A percentile compares a stretch with the other conserved stretches of the same genome.
These are phyloP conservation scores for Paraconiothyrium sp. DNA, from an alignment of 2,329 filamentous ascomycete genomes.

Conservation along the genomic window DNA sequence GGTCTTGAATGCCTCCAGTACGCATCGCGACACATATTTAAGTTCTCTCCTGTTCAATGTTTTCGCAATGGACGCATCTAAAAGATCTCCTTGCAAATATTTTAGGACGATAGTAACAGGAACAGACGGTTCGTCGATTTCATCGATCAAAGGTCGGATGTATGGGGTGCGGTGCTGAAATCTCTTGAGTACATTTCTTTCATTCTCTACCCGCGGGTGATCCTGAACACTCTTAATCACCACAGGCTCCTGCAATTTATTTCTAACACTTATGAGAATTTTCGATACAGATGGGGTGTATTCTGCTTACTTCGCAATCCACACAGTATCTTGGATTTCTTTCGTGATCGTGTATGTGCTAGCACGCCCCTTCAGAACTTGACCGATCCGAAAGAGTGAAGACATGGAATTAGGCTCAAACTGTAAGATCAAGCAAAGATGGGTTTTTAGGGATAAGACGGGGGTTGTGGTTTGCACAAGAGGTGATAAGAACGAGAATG, in stretches of 20 bases:
- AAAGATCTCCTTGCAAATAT: constrained; percentile 33
- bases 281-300: neutral
- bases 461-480: too few relatives aligned
- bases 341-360: constrained; percentile 29
- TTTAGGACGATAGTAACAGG: constrained; percentile 34
- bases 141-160: constrained; percentile 40
- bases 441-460: too few relatives aligned
- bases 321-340: constrained; percentile 29
- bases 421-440: too few relatives aligned
- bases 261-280: constrained; percentile 15
- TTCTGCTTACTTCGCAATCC: constrained; percentile 30
- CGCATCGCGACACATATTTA: constrained; percentile 27
- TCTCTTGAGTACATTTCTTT: constrained; percentile 36
- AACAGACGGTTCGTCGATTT: constrained; percentile 32
- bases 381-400: constrained; percentile 28
- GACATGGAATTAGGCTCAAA: too few relatives aligned
- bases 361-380: constrained; percentile 24
- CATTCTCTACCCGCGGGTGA: constrained; percentile 36
- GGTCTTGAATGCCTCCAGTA: constrained; percentile 35
- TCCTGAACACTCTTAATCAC: constrained; percentile 37
- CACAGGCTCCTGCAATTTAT: constrained; percentile 26
- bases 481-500: too few relatives aligned
- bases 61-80: constrained; percentile 22
- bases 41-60: constrained; percentile 30
- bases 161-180: constrained; percentile 34